Evolutionary conservation across 371 early-diverging fungal genomes (phyloP), one percentile per base, ranked within the genome.

Genomic region (Dichotomocladium elegans): DNA sequence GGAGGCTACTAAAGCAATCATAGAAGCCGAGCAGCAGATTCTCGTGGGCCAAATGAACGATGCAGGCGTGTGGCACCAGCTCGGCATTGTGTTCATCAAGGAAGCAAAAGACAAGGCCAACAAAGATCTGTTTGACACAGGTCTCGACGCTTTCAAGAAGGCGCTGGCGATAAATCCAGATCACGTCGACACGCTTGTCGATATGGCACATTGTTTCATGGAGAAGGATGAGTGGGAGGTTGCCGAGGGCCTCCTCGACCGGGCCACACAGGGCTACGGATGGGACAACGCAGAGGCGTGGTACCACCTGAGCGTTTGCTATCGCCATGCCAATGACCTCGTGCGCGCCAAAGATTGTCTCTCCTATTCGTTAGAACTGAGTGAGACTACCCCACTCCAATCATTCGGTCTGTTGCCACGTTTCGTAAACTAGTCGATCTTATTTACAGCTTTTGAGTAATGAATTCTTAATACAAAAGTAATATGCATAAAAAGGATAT

Each of bases 1-100:
- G 3, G 88, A 87, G 50, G 84, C 86, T 0, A 58, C 64, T 35
- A 74, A 78, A 28, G 85, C 86, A 0, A 59, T 83, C n/a, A 61
- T 82, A 34, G 87, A 84, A 53, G 88, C 87, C 0, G 82, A 86
- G 41, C 61, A 74, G 7, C 53, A 73, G 14, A 74, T 75, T 26
- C 47, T 73, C 29, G 28, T 29, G 19, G 52, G 52, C 22, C 52
- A 42, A 31, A 22, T 52, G 42, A 70, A 77, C 8, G 82, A 82
- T 60, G 63, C 68, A 0, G 41, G 47, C 27, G 77, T 83, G 1
- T 86, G 85, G 83, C 70, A 74, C 47, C 79, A 80, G 56, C 51
- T 82, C 3, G 86, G 82, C 7, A 51, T 72, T 7, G 55, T 82
- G 21, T 65, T 68, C 14, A 33, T 75, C 3, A 34, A 49, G 9